phyloP scores from a whole-genome alignment of 148 eudicot genomes.

The Camellia granthamiana region DNA sequence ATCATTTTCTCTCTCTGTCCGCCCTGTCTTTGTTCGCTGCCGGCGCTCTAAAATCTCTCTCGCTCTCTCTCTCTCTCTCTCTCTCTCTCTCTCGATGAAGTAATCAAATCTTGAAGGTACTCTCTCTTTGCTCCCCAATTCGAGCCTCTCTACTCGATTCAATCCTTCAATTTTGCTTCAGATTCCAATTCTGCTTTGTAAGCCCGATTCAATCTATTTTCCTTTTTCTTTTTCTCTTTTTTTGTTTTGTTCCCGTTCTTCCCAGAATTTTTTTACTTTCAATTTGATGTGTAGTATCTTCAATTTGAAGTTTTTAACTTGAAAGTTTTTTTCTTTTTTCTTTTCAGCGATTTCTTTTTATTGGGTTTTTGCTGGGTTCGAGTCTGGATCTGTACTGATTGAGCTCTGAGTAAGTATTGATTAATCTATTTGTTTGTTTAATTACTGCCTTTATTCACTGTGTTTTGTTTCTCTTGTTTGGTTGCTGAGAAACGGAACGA shows the following conservation, averaged over 20 bases:
- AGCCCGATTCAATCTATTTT: background rate
- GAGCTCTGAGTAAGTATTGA: constrained; percentile 5
- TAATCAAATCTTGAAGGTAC: constrained; percentile 11
- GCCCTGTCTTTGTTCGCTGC: constrained; percentile 8
- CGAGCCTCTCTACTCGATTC: background rate
- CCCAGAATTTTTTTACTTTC: background rate
- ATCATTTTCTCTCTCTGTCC: background rate
- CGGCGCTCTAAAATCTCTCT: constrained; percentile 8
- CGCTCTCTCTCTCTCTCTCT: constrained; percentile 10
- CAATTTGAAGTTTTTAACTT: no score
- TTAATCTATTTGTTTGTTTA: no score
- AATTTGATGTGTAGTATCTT: background rate
- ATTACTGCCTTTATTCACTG: background rate
- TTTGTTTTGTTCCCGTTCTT: no score
- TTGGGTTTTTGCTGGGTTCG: constrained; percentile 2
- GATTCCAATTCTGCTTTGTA: background rate
- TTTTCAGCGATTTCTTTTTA: background rate
- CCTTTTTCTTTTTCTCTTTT: background rate
- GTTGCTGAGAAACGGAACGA: background rate
- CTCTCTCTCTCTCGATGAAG: background rate
- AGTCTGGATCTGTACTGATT: background rate
- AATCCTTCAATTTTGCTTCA: background rate
- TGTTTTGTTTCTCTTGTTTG: background rate
- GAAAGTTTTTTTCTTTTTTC: background rate
- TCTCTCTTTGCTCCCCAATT: background rate